Conservation (phyloP, 306 rosid genomes). For the Quercus dentata region DNA sequence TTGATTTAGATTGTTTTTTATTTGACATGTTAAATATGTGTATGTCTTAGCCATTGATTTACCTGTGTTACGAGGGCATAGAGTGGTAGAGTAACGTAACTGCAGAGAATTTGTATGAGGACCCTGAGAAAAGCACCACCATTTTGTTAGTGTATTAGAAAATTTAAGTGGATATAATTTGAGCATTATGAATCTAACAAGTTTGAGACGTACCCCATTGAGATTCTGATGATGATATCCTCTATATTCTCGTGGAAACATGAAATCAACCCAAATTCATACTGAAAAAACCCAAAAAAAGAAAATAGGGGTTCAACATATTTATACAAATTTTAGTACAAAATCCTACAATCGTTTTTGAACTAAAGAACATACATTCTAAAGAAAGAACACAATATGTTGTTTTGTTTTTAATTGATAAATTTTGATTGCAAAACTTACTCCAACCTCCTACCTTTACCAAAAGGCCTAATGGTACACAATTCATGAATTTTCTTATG, state of each 20-base stretch:
- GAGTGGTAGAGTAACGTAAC: constrained; percentile 90
- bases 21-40: too few relatives aligned
- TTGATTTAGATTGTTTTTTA: too few relatives aligned
- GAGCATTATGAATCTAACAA: background rate
- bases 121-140: constrained; percentile 36
- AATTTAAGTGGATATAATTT: background rate
- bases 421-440: too few relatives aligned
- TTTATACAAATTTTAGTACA: too few relatives aligned
- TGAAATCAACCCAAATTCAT: constrained; percentile 55
- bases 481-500: too few relatives aligned
- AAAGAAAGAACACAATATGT: too few relatives aligned
- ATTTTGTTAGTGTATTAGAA: background rate
- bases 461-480: too few relatives aligned
- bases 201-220: constrained; percentile 66
- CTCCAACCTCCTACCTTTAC: too few relatives aligned
- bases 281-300: constrained; percentile 28
- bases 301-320: background rate
- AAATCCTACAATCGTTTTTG: too few relatives aligned
- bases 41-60: background rate
- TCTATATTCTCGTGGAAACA: constrained; percentile 61
- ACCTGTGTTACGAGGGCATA: constrained; percentile 94
- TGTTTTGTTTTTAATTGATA: too few relatives aligned
- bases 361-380: too few relatives aligned
- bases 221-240: constrained; percentile 60
- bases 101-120: constrained; percentile 72